Evolutionary conservation across 2,329 filamentous ascomycete genomes (phyloP).

Genomic region (Colletotrichum destructivum): DNA sequence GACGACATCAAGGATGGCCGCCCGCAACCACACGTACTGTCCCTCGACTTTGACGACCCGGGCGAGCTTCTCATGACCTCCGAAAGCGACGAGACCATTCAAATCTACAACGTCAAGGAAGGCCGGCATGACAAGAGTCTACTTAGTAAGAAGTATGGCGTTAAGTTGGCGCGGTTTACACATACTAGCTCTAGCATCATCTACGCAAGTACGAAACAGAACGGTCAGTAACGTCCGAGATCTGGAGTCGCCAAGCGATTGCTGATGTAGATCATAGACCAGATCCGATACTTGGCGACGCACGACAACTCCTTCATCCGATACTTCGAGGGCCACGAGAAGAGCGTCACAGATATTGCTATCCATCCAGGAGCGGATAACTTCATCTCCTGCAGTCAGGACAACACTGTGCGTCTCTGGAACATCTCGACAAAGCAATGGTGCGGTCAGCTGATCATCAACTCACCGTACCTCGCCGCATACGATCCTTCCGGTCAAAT

Average conservation of each 20-base stretch:
- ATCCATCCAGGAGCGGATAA: slow-evolving; percentile 90
- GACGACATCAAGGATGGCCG: slow-evolving; percentile 68
- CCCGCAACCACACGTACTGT: slow-evolving; percentile 79
- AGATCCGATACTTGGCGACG: slow-evolving; percentile 85
- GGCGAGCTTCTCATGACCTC: slow-evolving; percentile 94
- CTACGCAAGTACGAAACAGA: slow-evolving; percentile 95
- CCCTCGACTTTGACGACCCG: slow-evolving; percentile 95
- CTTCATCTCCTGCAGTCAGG: slow-evolving; percentile 92
- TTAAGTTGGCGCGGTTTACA: slow-evolving; percentile 93
- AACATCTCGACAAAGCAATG: slow-evolving; percentile 85
- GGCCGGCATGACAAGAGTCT: slow-evolving; percentile 91
- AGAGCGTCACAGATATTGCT: slow-evolving; percentile 84
- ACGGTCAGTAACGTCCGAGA: slow-evolving; percentile 70
- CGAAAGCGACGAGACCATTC: slow-evolving; percentile 93
- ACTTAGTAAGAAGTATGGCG: slow-evolving; percentile 96
- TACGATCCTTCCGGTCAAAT: slow-evolving; percentile 95
- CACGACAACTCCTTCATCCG: slow-evolving; percentile 98
- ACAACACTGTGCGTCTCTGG: slow-evolving; percentile 94
- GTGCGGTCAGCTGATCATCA: slow-evolving; percentile 84
- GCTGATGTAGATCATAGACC: slow-evolving; percentile 34
- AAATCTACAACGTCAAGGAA: slow-evolving; percentile 94
- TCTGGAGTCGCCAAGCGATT: not conserved
- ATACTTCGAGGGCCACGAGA: slow-evolving; percentile 94
- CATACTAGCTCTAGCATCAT: slow-evolving; percentile 93
- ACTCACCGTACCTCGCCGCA: slow-evolving; percentile 85